Conservation (phyloP, 805 yeast genomes). For the Citeromyces nyonsensis region DNA sequence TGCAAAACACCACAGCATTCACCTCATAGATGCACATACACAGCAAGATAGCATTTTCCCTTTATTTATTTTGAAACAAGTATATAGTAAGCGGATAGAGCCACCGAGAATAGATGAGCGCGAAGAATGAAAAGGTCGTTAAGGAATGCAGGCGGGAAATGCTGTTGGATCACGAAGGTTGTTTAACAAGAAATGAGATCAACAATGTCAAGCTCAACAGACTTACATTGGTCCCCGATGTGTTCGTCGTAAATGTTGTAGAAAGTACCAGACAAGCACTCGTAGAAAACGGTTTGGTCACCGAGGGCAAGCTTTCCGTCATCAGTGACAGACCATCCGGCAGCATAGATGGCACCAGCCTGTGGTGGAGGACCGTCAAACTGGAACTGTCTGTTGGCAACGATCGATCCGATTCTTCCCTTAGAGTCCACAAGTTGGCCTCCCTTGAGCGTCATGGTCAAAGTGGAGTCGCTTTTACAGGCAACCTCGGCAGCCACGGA, state of each 20-base stretch:
- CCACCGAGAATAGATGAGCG: too few species aligned
- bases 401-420: constrained; percentile 68
- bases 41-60: too few species aligned
- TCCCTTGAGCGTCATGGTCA: constrained; percentile 36
- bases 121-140: too few species aligned
- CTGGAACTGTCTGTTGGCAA: constrained; percentile 71
- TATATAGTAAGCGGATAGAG: too few species aligned
- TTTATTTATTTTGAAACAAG: too few species aligned
- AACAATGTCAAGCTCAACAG: constrained; percentile 45
- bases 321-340: constrained; percentile 41
- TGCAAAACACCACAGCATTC: too few species aligned
- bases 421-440: constrained; percentile 37
- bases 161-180: not conserved
- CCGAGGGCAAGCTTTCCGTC: constrained; percentile 55
- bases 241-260: constrained; percentile 62
- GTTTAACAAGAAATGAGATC: constrained; percentile 36
- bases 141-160: not conserved
- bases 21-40: too few species aligned
- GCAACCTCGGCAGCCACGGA: constrained; percentile 8
- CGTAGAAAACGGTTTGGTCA: constrained; percentile 44
- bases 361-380: constrained; percentile 76
- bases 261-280: constrained; percentile 63
- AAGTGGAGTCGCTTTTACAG: constrained; percentile 30
- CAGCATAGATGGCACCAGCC: constrained; percentile 56
- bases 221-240: constrained; percentile 45